phyloP scores from a whole-genome alignment of 1,139 yeast genomes.

The Pichia sp. region DNA sequence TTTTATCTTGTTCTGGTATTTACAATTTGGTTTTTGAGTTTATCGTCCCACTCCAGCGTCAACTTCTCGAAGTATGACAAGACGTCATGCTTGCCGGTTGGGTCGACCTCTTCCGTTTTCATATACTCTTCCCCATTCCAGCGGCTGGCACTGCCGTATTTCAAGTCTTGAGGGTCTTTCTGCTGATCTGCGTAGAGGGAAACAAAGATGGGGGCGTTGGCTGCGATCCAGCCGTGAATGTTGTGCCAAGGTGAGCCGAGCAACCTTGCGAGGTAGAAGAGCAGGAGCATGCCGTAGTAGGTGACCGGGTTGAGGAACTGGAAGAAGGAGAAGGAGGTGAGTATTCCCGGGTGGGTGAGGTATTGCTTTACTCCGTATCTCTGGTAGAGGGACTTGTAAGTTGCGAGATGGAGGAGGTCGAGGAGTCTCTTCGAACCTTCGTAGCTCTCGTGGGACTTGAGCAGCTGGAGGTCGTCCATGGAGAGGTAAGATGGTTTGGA shows the following conservation, averaged over 20 bases:
- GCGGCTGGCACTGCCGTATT: slow-evolving; percentile 72
- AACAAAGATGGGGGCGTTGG: slow-evolving; percentile 72
- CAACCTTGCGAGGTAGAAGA: slow-evolving; percentile 80
- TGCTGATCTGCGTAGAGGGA: slow-evolving; percentile 46
- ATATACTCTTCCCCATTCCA: slow-evolving; percentile 63
- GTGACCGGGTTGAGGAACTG: slow-evolving; percentile 73
- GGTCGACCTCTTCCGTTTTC: slow-evolving; percentile 49
- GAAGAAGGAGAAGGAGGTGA: slow-evolving; percentile 76
- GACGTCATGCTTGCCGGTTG: slow-evolving; percentile 63
- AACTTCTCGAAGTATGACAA: slow-evolving; percentile 53
- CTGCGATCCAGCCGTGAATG: slow-evolving; percentile 83
- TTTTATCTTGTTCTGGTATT: slow-evolving; percentile 36
- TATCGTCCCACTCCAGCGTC: slow-evolving; percentile 61
- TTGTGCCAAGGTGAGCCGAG: slow-evolving; percentile 86
- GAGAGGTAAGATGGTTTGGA: slow-evolving; percentile 68
- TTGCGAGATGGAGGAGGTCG: slow-evolving; percentile 75
- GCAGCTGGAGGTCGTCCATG: slow-evolving; percentile 66
- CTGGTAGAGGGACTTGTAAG: slow-evolving; percentile 46
- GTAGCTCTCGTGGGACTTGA: slow-evolving; percentile 63
- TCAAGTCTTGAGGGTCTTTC: slow-evolving; percentile 40
- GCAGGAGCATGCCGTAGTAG: slow-evolving; percentile 75
- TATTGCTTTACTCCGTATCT: slow-evolving; percentile 60
- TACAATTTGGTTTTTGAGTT: slow-evolving; percentile 65
- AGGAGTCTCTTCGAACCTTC: slow-evolving; percentile 90
- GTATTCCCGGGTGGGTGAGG: slow-evolving; percentile 91